Conservation (phyloP, 805 yeast genomes). For the Wickerhamomyces alni region DNA sequence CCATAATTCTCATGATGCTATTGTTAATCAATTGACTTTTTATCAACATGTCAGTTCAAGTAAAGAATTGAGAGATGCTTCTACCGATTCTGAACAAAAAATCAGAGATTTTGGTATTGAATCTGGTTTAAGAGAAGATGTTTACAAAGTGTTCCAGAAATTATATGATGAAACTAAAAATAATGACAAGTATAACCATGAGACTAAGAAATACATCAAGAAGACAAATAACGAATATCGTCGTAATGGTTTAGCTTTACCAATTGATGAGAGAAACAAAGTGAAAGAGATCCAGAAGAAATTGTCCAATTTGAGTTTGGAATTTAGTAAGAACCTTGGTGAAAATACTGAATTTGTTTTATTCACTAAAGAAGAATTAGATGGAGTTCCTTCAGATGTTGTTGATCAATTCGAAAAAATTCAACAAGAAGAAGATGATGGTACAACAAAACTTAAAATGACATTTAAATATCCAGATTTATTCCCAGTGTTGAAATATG, state of each 20-base stretch:
- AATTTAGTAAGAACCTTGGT: conserved; percentile 60
- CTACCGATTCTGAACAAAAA: conserved; percentile 54
- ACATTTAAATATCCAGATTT: conserved; percentile 80
- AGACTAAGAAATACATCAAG: conserved; percentile 49
- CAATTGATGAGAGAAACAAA: conserved; percentile 46
- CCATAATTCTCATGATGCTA: conserved; percentile 42
- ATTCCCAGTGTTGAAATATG: conserved; percentile 71
- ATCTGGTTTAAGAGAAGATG: conserved; percentile 57
- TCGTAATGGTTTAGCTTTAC: conserved; percentile 64
- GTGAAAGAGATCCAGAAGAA: conserved; percentile 54
- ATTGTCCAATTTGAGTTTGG: conserved; percentile 49
- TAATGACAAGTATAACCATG: conserved; percentile 32
- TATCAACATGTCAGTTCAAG: conserved; percentile 66
- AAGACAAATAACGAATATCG: conserved; percentile 52
- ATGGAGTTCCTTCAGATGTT: conserved; percentile 67
- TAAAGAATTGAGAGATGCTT: conserved; percentile 65
- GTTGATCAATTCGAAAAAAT: conserved; percentile 50
- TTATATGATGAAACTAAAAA: conserved; percentile 38
- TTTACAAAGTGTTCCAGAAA: conserved; percentile 51
- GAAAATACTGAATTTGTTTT: conserved; percentile 59
- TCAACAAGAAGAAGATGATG: conserved; percentile 34
- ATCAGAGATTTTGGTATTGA: conserved; percentile 57
- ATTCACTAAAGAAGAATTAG: conserved; percentile 60
- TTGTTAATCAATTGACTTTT: conserved; percentile 52
- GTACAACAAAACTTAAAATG: conserved; percentile 42